These are phyloP conservation scores for Candida rishiriensis DNA, from an alignment of 805 yeast species.

Conservation along the genomic window DNA sequence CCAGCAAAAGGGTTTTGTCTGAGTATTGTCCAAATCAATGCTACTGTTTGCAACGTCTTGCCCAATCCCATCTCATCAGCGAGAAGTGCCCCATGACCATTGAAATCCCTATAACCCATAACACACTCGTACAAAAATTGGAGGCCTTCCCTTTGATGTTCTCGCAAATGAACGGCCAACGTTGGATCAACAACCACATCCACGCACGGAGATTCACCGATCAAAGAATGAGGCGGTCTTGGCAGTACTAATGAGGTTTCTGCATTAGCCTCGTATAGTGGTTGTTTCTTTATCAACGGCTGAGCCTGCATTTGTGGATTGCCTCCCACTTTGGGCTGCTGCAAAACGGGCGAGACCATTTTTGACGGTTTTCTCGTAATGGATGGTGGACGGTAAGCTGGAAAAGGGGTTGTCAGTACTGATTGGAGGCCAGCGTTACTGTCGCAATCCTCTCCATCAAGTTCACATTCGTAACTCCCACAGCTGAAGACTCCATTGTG, in stretches of 20 bases:
- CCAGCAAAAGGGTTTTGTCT: conserved; percentile 53
- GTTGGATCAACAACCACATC: conserved; percentile 61
- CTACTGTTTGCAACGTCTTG: conserved; percentile 79
- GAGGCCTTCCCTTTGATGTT: conserved; percentile 86
- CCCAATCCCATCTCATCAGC: conserved; percentile 99
- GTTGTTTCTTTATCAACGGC: conserved; percentile 17
- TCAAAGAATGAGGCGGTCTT: conserved; percentile 7
- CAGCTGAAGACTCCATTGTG: conserved; percentile 37
- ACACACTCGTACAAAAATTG: conserved; percentile 77
- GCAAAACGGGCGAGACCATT: not conserved
- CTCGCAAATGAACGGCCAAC: conserved; percentile 52
- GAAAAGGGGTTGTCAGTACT: not conserved
- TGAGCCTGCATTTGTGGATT: not conserved
- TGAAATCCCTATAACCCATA: conserved; percentile 55
- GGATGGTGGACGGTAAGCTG: not conserved
- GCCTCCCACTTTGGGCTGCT: not conserved
- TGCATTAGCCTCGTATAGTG: conserved; percentile 35
- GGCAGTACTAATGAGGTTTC: conserved; percentile 36
- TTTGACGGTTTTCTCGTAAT: not conserved
- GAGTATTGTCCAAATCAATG: conserved; percentile 78
- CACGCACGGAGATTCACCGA: conserved; percentile 1
- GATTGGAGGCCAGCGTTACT: not conserved
- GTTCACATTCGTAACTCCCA: conserved; percentile 59
- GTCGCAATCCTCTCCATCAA: conserved; percentile 41
- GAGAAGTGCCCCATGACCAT: conserved; percentile 66